Evolutionary conservation across 2,329 filamentous ascomycete genomes (phyloP), one percentile per base, ranked within the genome.

Genomic region (Saccharata proteae): DNA sequence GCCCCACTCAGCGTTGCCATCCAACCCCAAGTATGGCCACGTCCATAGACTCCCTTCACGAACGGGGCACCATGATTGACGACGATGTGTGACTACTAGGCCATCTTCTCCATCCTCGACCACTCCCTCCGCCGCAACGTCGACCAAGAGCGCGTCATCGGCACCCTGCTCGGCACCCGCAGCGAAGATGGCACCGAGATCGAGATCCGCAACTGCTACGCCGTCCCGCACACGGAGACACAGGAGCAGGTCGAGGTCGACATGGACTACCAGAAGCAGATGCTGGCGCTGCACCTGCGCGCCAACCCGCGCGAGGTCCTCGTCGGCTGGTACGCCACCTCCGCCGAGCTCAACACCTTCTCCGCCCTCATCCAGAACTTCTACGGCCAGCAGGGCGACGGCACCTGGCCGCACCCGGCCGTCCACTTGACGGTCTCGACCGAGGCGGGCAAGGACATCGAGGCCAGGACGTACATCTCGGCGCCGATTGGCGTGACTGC

Each of bases 261-360:
- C 57, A 93, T 98, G 71, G 90, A 98, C 63, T 98, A 96, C 64
- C 90, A 98, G 66, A 96, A 96, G 74, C 86, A 88, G 61, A 98
- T 98, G 90, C 77, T 96, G 36, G 80, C 82, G 38, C 69, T 98
- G 47, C 88, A 93, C 57, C 76, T 96, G 46, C 88, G 88, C 64
- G 88, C 86, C 36, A 81, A 85, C 59, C 90, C 90, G 30, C 83
- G 85, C 61, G 90, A 98, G 62, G 76, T 85, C 33, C 74, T 98
- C 37, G 80, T 98, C 40, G 90, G 90, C 52, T 98, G 90, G 90
- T 98, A 98, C 65, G 93, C 90, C 41, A 98, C 90, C 29, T 86
- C 81, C 52, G 79, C 83, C 58, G 88, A 96, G 63, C 74, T 98
- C 53, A 96, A 98, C 74, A 93, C 80, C 57, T 98, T 98, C 71